Evolutionary conservation across 129 eudicot genomes (phyloP), one percentile per base, ranked within the genome.

Genomic region (Tagetes erecta): DNA sequence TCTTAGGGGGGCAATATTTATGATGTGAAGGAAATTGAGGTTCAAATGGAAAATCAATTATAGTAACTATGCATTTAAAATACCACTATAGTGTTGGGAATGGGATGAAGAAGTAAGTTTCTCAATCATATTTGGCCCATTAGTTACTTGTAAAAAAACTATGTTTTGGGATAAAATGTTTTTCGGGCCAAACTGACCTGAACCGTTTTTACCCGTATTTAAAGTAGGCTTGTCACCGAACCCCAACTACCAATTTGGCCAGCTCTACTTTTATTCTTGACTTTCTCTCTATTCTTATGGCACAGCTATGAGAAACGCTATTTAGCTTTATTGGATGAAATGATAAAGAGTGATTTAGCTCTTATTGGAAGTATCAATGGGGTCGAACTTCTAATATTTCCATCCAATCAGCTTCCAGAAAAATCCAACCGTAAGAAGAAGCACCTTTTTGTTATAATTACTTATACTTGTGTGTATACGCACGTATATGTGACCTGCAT

Each of bases 291-390:
- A 60, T 30, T 12, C 47, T n/a, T 49, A 65, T 86, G 87, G 33
- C 34, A 94, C 85, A 94, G 99, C 76, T 94, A 86, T 58, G 87
- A 88, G 84, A 91, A 80, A 74, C 88, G 87, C 82, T 94, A 94
- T 85, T 90, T 86, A 66, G 70, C 82, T 68, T 64, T 91, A 72
- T 47, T 94, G 87, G 96, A 94, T 67, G 84, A 80, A 31, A 86
- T 94, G 99, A 91, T 88, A 73, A 94, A 76, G 82, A 83, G 83
- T 79, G 99, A 94, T 69, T 84, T 91, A 59, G 99, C 99, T 80
- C 97, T 94, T 51, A 88, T 74, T 74, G 99, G 90, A 76, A 88
- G 79, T 79, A 56, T 91, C n/a, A 76, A 84, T 78, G 99, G 96
- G 46, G 85, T 88, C 59, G 99, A 94, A 71, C 97, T 94, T 76